Base-by-base conservation (phyloP, 805 yeast species). In the Wickerhamiella vanderwaltii region DNA sequence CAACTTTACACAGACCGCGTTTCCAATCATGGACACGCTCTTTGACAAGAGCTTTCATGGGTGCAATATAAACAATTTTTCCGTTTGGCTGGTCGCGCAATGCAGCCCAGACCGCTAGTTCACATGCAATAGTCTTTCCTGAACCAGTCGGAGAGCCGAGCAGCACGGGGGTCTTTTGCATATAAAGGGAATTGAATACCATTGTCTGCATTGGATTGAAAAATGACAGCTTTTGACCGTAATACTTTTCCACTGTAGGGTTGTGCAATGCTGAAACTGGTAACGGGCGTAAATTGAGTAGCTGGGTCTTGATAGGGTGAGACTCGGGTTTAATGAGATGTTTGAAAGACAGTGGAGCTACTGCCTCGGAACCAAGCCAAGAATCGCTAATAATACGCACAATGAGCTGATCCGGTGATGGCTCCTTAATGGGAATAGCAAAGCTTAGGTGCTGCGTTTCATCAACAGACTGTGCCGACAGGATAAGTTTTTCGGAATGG, bases 141-240 rank as follows among this genome's bases (percentile, higher is more conserved):
- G 96, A 88, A 18, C 98, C 98, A 2, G 98, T 91, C 2, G 99
- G 99, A 0, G 97, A 86, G 7, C 99, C 99, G 34, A 91, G 83
- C 59, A 91, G 82, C 0, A 80, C 87, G 57, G 81, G 82, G 1
- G 79, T 71, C 47, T 80, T 73, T 1, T 79, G 64, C 58, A 91
- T 77, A 62, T 87, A 91, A 35, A 91, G 62, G 0, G 95, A 73
- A 56, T 87, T 94, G 63, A 91, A 91, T 0, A 80, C 73, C 97
- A 88, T 88, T 0, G 97, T 88, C 62, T 91, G 98, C 95, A 91
- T 87, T 3, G 98, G 97, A 57, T 91, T 91, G 69, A 91, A 91
- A 61, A 82, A 88, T 43, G 73, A 72, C 66, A 91, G 91, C 50
- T 69, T 75, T 5, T 58, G 45, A 3, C 67, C 63, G 57, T 91